Evolutionary conservation across 169 alveolate genomes (phyloP), one percentile per base, ranked within the genome.

Genomic region (Besnoitia besnoiti): DNA sequence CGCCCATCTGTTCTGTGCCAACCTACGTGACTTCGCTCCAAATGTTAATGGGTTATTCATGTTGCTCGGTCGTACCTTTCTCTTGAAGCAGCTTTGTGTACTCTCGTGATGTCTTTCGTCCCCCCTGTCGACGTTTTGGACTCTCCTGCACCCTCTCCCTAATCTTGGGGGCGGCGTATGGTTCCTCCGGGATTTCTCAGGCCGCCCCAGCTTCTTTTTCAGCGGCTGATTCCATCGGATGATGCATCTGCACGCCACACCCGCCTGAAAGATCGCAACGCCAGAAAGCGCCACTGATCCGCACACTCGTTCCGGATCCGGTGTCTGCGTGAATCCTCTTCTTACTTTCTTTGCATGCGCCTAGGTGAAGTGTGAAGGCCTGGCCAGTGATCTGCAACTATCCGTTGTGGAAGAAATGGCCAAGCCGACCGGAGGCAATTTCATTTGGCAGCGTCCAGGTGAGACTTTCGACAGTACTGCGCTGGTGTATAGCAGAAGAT

Each of bases 391-490:
- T 16, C n/a, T 73, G 46, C 82, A 2, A 27, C 47, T 19, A 7
- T 39, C 82, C 14, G 82, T 73, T 16, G 82, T 73, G 47, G 46
- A 73, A 0, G 82, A 73, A 42, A 73, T 73, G 82, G 27, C 82
- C 46, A 42, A 73, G 47, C 82, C 82, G 14, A 1, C 8, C 27
- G 82, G 82, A 7, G n/a, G 21, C 3, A 73, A 42, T 42, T 73
- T 73, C 82, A n/a, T 73, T 5, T 73, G 82, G 82, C 82, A 73
- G n/a, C 82, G 82, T 39, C 82, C 82, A 8, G 82, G 82, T 73
- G n/a, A 73, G 82, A n/a, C 59, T 49, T 16, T 49, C 16, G 59
- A 49, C 16, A 49, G 16, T 16, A 49, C 59, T 49, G 7, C 16
- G 59, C 16, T 10, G 7, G 24, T 49, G 16, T 10, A 49, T 49